These are phyloP conservation scores for Omphalotus guepiniiformis DNA, from an alignment of 768 basidiomycete species.

Conservation along the genomic window DNA sequence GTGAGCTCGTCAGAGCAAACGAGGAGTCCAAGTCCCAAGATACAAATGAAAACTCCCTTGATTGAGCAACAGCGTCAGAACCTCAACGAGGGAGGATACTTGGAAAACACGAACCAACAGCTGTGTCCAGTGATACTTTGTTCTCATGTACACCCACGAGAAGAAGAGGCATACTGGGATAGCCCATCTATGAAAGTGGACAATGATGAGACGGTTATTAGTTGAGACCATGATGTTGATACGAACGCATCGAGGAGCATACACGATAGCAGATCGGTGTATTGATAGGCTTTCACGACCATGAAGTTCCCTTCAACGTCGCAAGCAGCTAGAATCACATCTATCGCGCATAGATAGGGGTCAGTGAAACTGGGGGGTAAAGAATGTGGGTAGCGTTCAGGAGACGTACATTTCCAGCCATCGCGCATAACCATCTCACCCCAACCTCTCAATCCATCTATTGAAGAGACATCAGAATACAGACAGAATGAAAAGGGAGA, in stretches of 20 bases:
- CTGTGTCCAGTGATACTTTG: constrained; percentile 81
- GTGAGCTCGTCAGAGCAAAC: constrained; percentile 78
- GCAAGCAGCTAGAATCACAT: constrained; percentile 71
- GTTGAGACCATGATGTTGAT: not conserved
- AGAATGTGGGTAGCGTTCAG: not conserved
- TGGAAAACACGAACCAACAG: constrained; percentile 47
- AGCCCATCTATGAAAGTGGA: constrained; percentile 58
- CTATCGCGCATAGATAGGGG: constrained; percentile 30
- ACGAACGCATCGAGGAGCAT: constrained; percentile 88
- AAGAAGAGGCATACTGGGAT: constrained; percentile 85
- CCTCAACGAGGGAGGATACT: not conserved
- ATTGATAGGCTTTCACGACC: constrained; percentile 84
- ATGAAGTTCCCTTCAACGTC: constrained; percentile 90
- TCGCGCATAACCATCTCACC: constrained; percentile 64
- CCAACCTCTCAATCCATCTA: constrained; percentile 87
- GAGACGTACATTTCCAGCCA: constrained; percentile 79
- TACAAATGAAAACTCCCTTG: constrained; percentile 69
- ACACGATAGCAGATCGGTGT: constrained; percentile 82
- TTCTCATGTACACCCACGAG: constrained; percentile 79
- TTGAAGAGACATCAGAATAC: constrained; percentile 1
- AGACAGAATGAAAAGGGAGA: not conserved
- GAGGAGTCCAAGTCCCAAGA: constrained; percentile 74
- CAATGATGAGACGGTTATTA: not conserved
- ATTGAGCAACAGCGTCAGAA: not conserved
- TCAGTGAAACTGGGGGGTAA: not conserved